Evolutionary conservation across 1,284 basidiomycete species (phyloP), one percentile per base, ranked within the genome.

Genomic region (Austroboletus novae-zelandiae): DNA sequence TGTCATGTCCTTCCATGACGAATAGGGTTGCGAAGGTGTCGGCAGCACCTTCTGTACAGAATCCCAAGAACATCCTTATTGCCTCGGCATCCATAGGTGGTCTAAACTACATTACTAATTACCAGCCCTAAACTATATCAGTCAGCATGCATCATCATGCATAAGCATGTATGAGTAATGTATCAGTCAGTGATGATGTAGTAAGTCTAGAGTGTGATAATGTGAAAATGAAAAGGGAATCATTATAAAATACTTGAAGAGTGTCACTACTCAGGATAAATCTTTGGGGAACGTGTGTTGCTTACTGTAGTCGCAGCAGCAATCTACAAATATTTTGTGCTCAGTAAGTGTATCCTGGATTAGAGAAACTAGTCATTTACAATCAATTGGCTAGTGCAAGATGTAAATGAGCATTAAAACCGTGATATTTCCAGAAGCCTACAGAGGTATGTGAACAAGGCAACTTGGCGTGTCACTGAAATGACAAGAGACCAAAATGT

Each of bases 161-260:
- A n/a, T n/a, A n/a, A n/a, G n/a, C n/a, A n/a, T n/a, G n/a, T n/a
- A n/a, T n/a, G n/a, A n/a, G n/a, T n/a, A n/a, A n/a, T n/a, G n/a
- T n/a, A n/a, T n/a, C n/a, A n/a, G n/a, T n/a, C n/a, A n/a, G n/a
- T n/a, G n/a, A n/a, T n/a, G n/a, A n/a, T n/a, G n/a, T n/a, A n/a
- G n/a, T n/a, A n/a, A n/a, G n/a, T n/a, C n/a, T n/a, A n/a, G n/a
- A n/a, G n/a, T n/a, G n/a, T n/a, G n/a, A n/a, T n/a, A n/a, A n/a
- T n/a, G n/a, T n/a, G n/a, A n/a, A n/a, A n/a, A n/a, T n/a, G n/a
- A n/a, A n/a, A n/a, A n/a, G n/a, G n/a, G n/a, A n/a, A n/a, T n/a
- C n/a, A n/a, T n/a, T n/a, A n/a, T n/a, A n/a, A n/a, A n/a, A 40
- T 44, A 59, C 58, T 59, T 41, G 39, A 60, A 46, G 9, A 32